Percentiles rank a stretch among this genome's conserved stretches.
These are phyloP conservation scores for Malus asiatica DNA, from an alignment of 306 rosid genomes.

Conservation along the genomic window DNA sequence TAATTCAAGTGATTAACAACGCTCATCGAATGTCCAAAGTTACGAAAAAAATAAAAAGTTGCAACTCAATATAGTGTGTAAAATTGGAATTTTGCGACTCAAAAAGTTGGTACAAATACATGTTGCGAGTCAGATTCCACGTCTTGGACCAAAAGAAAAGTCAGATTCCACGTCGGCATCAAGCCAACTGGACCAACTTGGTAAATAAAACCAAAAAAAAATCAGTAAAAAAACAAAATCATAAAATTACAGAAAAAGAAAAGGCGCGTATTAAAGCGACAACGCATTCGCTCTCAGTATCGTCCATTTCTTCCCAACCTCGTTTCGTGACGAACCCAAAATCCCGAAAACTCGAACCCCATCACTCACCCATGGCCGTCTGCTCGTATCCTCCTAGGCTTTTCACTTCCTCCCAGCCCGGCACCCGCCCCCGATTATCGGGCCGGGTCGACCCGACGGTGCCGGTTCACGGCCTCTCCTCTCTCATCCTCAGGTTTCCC, in stretches of 20 bases:
- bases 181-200: neutral
- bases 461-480: constrained; percentile 28
- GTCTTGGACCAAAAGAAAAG: neutral
- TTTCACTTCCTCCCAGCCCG: constrained; percentile 32
- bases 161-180: neutral
- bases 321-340: neutral
- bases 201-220: neutral
- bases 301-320: neutral
- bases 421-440: constrained; percentile 8
- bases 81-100: neutral
- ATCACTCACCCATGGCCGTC: constrained; percentile 32
- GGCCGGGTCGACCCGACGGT: constrained; percentile 6
- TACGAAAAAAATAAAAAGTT: no score
- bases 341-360: neutral
- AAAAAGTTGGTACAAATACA: neutral
- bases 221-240: neutral
- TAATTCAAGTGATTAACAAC: no score
- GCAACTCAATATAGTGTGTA: no score
- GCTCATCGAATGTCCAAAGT: no score
- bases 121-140: neutral
- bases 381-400: constrained; percentile 35
- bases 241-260: neutral
- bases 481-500: constrained; percentile 61
- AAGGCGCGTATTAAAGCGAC: neutral
- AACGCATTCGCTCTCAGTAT: neutral